Percentiles rank a stretch among this genome's conserved stretches.
phyloP scores from a whole-genome alignment of 2,329 filamentous ascomycete species.

The Trichoderma sp. region DNA sequence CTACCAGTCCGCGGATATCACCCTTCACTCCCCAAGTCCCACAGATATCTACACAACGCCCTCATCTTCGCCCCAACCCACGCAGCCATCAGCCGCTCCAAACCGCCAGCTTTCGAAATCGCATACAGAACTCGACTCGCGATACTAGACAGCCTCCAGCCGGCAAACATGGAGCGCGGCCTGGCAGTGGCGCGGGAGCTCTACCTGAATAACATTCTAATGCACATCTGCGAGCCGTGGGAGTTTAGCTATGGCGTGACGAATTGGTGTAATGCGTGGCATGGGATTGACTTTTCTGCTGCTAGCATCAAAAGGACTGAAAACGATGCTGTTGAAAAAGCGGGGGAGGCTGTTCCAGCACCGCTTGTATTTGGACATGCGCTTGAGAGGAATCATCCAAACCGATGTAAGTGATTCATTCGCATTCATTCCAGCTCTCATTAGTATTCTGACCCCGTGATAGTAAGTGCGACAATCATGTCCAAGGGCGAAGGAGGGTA shows the following conservation, averaged over 20 bases:
- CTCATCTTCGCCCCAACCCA: slow-evolving; percentile 22
- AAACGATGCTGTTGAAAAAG: background rate
- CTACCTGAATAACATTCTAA: background rate
- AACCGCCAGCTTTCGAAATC: slow-evolving; percentile 30
- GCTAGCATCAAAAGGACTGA: background rate
- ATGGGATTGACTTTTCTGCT: slow-evolving; percentile 30
- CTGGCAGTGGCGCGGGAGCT: slow-evolving; percentile 29
- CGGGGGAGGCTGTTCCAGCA: background rate
- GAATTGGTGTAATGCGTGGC: slow-evolving; percentile 33
- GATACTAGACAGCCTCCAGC: slow-evolving; percentile 35
- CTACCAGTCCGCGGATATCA: slow-evolving; percentile 30
- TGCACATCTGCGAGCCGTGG: slow-evolving; percentile 32
- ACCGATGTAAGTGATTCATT: slow-evolving; percentile 26
- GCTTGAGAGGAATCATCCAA: slow-evolving; percentile 19
- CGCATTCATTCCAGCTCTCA: background rate
- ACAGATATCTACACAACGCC: slow-evolving; percentile 33
- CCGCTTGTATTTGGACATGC: slow-evolving; percentile 31
- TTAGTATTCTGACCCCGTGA: background rate
- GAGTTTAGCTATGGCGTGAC: slow-evolving; percentile 30
- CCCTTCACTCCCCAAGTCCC: slow-evolving; percentile 22
- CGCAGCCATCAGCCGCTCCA: slow-evolving; percentile 26
- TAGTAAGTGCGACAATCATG: slow-evolving; percentile 26
- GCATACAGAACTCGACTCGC: slow-evolving; percentile 30
- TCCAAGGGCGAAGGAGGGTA: slow-evolving; percentile 33
- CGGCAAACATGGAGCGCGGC: slow-evolving; percentile 31